Conservation (phyloP, 208 protist genomes). For the Jaenimonas drosophilae region DNA sequence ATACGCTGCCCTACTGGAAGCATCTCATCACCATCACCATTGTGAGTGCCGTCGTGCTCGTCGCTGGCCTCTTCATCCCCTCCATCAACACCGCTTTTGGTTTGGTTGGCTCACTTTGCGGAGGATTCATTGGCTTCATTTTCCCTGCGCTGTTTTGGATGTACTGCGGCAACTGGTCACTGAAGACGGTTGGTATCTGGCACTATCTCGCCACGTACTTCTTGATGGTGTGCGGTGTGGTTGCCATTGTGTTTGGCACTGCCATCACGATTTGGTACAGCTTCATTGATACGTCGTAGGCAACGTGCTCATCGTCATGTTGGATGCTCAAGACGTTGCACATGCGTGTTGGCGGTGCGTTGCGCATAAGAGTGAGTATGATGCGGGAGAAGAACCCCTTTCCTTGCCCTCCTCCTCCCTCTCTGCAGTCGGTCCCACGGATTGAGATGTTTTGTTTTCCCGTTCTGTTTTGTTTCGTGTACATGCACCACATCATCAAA, state of each 20-base stretch:
- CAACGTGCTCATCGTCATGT: no score
- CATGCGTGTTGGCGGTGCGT: no score
- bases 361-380: no score
- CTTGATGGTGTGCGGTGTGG: slow-evolving; percentile 37
- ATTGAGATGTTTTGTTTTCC: background rate
- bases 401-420: no score
- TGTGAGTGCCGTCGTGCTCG: slow-evolving; percentile 3
- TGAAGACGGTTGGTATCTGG: slow-evolving; percentile 29
- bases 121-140: slow-evolving; percentile 66
- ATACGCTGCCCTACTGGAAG: slow-evolving; percentile 59
- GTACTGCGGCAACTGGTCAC: slow-evolving; percentile 54
- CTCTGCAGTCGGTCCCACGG: no score
- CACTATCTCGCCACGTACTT: slow-evolving; percentile 30
- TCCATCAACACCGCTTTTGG: slow-evolving; percentile 14
- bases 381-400: no score
- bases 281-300: background rate
- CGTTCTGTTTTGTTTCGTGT: background rate
- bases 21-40: slow-evolving; percentile 17
- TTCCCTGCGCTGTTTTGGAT: slow-evolving; percentile 65
- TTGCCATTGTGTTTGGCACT: slow-evolving; percentile 63
- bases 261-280: slow-evolving; percentile 30
- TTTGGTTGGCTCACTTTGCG: slow-evolving; percentile 57
- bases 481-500: background rate
- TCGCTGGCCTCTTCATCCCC: slow-evolving; percentile 1
- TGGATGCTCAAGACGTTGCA: no score